Conservation (phyloP, 257 asterid species). For the Coffea eugenioides region DNA sequence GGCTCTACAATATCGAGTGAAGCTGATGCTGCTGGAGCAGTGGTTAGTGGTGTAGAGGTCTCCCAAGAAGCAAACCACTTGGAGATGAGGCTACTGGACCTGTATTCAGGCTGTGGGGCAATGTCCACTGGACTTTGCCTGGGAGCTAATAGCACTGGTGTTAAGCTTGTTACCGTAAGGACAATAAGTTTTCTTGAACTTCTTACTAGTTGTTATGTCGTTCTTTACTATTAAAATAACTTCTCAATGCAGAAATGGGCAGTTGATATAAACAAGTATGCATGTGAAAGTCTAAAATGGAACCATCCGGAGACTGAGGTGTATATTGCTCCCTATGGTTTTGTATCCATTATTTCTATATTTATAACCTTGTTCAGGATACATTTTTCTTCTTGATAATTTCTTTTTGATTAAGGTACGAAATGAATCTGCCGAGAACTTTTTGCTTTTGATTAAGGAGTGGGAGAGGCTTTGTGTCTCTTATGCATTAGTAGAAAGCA, state of each 20-base stretch:
- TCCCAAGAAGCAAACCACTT: conserved; percentile 12
- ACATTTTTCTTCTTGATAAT: background rate
- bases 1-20: conserved; percentile 64
- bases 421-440: conserved; percentile 61
- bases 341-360: background rate
- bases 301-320: conserved; percentile 89
- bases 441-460: conserved; percentile 48
- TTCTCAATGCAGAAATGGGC: conserved; percentile 74
- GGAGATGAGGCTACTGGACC: conserved; percentile 58
- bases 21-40: conserved; percentile 22
- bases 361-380: background rate
- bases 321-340: background rate
- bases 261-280: conserved; percentile 60
- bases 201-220: background rate
- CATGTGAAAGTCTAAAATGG: conserved; percentile 62
- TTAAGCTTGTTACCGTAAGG: conserved; percentile 69
- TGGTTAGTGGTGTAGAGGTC: conserved; percentile 13
- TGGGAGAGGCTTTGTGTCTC: conserved; percentile 69
- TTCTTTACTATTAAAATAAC: background rate
- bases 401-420: conserved; percentile 44
- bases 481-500: conserved; percentile 28
- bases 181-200: background rate
- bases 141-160: conserved; percentile 66
- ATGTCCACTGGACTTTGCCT: conserved; percentile 90
- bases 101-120: conserved; percentile 95